phyloP scores from a whole-genome alignment of 176 grass and related monocot species.

The Oryza rufipogon region DNA sequence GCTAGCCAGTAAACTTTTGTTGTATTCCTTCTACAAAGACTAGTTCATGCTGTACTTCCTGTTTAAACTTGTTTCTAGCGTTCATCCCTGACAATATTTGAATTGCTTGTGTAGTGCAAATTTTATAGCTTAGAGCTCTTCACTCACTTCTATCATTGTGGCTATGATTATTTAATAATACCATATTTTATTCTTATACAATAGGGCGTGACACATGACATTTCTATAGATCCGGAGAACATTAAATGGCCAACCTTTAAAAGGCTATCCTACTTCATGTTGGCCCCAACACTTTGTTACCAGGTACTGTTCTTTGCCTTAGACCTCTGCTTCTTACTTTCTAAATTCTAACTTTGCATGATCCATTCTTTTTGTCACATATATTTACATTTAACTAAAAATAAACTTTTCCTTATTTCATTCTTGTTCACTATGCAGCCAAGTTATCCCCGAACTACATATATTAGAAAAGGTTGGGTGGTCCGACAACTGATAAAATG shows the following conservation, averaged over 20 bases:
- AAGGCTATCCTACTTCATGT: slow-evolving; percentile 75
- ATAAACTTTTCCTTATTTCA: slow-evolving; percentile 33
- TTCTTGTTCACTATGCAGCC: slow-evolving; percentile 55
- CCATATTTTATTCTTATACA: slow-evolving; percentile 11
- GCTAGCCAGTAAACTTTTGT: not conserved
- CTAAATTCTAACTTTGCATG: not conserved
- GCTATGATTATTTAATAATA: slow-evolving; percentile 13
- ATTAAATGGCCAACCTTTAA: slow-evolving; percentile 67
- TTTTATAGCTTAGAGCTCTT: slow-evolving; percentile 13
- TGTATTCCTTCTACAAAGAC: not conserved
- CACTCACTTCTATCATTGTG: slow-evolving; percentile 4
- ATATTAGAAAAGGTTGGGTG: slow-evolving; percentile 89
- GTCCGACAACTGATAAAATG: slow-evolving; percentile 81
- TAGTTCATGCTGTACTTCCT: slow-evolving; percentile 1
- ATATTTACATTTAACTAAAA: not conserved
- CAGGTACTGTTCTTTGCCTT: slow-evolving; percentile 59
- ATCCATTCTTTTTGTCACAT: not conserved
- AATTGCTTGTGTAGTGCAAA: slow-evolving; percentile 19
- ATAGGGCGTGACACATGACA: slow-evolving; percentile 52
- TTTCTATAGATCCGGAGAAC: slow-evolving; percentile 49
- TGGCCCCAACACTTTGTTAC: slow-evolving; percentile 97
- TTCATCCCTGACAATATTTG: not conserved
- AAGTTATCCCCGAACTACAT: slow-evolving; percentile 78
- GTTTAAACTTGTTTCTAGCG: not conserved
- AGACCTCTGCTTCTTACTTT: not conserved